Evolutionary conservation across 208 protist species (phyloP), one percentile per base, ranked within the genome.

Genomic region (Trypanosoma platydactyli): DNA sequence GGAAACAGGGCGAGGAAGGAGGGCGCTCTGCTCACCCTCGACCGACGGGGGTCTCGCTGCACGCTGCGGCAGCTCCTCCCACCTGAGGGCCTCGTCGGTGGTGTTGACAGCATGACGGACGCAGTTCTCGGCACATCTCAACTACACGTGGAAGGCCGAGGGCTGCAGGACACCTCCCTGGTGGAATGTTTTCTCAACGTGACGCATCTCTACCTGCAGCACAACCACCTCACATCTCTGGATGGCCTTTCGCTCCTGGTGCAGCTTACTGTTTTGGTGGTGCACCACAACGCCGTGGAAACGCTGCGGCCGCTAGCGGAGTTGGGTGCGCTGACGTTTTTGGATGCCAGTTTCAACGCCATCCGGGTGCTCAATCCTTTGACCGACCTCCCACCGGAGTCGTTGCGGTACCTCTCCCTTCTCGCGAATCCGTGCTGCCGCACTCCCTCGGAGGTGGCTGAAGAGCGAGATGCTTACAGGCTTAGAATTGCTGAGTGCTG

Each of bases 171-270:
- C 46, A 79, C 75, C 15, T 50, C 45, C 3, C 33, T 74, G 1
- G 59, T 85, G 1, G 83, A 89, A 65, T 84, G 76, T 55, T 89
- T 91, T 54, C 63, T 89, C 27, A 95, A 89, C 62, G 77, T 76
- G 24, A 91, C 86, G 11, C 84, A 92, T 71, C 49, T 95, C 18
- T 90, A 92, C 65, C 69, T 92, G 15, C 86, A 91, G 64, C 71
- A 91, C 75, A 95, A 95, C 69, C 35, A 50, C 1, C 44, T 95
- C 16, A 29, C 53, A 27, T 61, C 46, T 35, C 54, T 95, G 1
- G 86, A 89, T 5, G 89, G 86, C 25, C 45, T 95, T 24, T 60
- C 79, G 49, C 71, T 95, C 51, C 76, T 92, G 16, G 59, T 55
- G 6, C 71, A 89, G 25, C 77, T 95, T 13, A 71, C 66, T 16